Base-by-base conservation (phyloP, 1,284 basidiomycete genomes). In the Omphalotus olearius region DNA sequence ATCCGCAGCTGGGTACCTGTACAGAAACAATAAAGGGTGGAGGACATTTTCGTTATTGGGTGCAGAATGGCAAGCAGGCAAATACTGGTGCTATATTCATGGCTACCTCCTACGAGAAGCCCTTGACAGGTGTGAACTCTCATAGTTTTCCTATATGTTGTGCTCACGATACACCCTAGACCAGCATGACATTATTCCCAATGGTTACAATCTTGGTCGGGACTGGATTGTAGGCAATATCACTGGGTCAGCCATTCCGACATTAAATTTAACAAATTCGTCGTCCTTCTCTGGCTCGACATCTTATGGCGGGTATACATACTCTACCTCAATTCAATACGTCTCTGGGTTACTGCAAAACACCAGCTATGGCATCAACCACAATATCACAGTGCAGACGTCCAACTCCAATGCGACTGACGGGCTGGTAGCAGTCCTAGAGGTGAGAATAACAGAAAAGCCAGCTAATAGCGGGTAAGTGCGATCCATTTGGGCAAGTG, bases 41-140 rank as follows among this genome's bases (percentile, higher is more conserved):
- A 4, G 82, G 90, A 61, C 95, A 98, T 64, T 84, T 95, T 65
- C 81, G 95, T 23, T 95, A 94, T 68, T 98, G 91, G 90, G 66
- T 78, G 1, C 93, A 97, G 68, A 75, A 88, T 54, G 88, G 86
- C 0, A 68, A 73, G 2, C 55, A 69, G 7, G 80, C 72, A 1
- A 74, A 89, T 59, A 86, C 85, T 54, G 80, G 85, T 25, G 93
- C 93, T 6, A 76, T 89, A 52, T 98, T 98, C 65, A 73, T 97
- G 70, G 93, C 91, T 1, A 71, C 76, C 6, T 91, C 88, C 0
- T 87, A 88, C 58, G 91, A 94, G 66, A 65, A 77, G 64, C 80
- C 86, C 28, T 72, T 88, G 33, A 67, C 74, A 3, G 53, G 79
- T 79, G 56, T 48, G 80, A 74, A 37, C 33, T 36, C 36, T 43